These are phyloP conservation scores for Yamadazyma dendronema DNA, from an alignment of 1,139 yeast species.

Conservation along the genomic window DNA sequence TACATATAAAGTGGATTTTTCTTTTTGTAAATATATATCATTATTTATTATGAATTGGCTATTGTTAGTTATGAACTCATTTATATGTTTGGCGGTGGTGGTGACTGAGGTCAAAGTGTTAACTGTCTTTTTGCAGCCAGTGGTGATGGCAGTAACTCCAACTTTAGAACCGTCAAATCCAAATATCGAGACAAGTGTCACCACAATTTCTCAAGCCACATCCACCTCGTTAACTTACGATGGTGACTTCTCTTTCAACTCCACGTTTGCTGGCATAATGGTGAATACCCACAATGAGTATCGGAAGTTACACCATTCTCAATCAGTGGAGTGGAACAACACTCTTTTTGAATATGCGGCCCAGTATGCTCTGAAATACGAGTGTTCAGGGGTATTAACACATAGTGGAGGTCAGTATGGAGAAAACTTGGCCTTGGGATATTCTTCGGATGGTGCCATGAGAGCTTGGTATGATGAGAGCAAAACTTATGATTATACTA, in stretches of 20 bases:
- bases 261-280: conserved; percentile 25
- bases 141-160: background rate
- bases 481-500: conserved; percentile 23
- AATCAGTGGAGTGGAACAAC: conserved; percentile 30
- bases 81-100: background rate
- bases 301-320: conserved; percentile 30
- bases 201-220: background rate
- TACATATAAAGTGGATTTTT: too few species aligned
- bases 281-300: conserved; percentile 28
- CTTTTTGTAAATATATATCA: too few species aligned
- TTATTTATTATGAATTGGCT: background rate
- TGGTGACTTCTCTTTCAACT: conserved; percentile 13
- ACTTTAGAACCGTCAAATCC: background rate
- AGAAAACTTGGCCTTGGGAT: conserved; percentile 41
- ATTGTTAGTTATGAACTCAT: background rate
- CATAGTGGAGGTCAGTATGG: conserved; percentile 39
- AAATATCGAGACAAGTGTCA: background rate
- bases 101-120: conserved; percentile 3
- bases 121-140: conserved; percentile 8
- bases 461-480: conserved; percentile 42
- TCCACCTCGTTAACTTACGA: background rate
- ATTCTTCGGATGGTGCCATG: conserved; percentile 27
- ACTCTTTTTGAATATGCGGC: conserved; percentile 31
- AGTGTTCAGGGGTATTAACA: conserved; percentile 32
- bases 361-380: conserved; percentile 26